These are phyloP conservation scores for Phytophthora pistaciae DNA, from an alignment of 352 stramenopile species.

Conservation along the genomic window DNA sequence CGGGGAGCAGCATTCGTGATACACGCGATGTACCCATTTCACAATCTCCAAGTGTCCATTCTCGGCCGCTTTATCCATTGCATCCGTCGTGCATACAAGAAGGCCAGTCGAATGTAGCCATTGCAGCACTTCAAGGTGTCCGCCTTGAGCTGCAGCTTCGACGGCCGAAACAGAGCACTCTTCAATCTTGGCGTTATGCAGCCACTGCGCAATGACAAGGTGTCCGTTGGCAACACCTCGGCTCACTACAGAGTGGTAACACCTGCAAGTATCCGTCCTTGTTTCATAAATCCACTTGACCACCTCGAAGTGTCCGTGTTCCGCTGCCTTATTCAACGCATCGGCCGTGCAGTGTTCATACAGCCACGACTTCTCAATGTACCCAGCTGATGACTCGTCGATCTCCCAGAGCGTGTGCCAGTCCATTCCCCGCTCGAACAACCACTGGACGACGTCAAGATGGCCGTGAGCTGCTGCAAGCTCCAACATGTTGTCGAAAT, in stretches of 20 bases:
- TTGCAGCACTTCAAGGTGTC: background rate
- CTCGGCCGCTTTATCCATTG: background rate
- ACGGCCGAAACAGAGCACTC: background rate
- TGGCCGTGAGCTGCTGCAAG: constrained; percentile 15
- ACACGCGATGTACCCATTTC: background rate
- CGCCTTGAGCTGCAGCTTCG: background rate
- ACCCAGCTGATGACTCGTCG: too few relatives aligned
- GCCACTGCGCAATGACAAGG: background rate
- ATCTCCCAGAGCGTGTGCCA: too few relatives aligned
- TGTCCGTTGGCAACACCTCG: too few relatives aligned
- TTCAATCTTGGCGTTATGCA: background rate
- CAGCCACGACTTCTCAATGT: too few relatives aligned
- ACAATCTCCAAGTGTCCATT: background rate
- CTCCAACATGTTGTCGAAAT: constrained; percentile 2
- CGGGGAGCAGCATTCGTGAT: background rate
- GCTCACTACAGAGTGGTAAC: too few relatives aligned
- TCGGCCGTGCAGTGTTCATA: too few relatives aligned
- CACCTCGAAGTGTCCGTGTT: background rate
- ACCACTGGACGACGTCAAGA: constrained; percentile 6
- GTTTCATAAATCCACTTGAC: background rate
- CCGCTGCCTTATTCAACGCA: background rate
- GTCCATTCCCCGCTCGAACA: background rate
- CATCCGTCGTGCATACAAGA: background rate
- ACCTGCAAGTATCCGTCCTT: background rate
- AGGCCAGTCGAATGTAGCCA: background rate